Percentiles rank a stretch among this genome's conserved stretches.
Conservation (phyloP, 768 basidiomycete genomes). For the Phlebiopsis gigantea region DNA sequence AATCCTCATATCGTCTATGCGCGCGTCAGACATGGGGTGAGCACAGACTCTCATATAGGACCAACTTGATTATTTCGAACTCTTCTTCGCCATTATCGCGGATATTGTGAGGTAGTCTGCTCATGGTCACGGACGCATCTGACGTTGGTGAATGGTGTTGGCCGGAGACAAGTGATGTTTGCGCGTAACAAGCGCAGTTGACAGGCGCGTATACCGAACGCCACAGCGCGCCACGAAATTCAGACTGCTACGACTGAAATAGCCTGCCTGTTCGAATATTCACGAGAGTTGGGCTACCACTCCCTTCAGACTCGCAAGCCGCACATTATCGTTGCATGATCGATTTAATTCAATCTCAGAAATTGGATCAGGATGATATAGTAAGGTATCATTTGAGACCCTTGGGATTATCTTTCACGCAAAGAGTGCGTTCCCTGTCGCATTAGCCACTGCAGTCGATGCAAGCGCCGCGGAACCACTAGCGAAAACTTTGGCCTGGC, state of each 20-base stretch:
- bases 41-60: no score
- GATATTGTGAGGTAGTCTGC: not conserved
- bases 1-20: constrained; percentile 86
- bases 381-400: no score
- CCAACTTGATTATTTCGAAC: constrained; percentile 21
- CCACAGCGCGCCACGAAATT: not conserved
- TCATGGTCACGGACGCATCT: constrained; percentile 8
- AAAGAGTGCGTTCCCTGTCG: constrained; percentile 6
- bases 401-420: not conserved
- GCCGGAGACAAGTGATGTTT: not conserved
- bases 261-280: no score
- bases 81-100: constrained; percentile 16
- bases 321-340: no score
- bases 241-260: no score
- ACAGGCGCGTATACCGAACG: constrained; percentile 1
- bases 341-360: no score
- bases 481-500: constrained; percentile 55
- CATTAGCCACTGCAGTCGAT: not conserved
- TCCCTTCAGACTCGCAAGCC: no score
- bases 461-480: not conserved
- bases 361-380: no score
- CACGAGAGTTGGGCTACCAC: no score
- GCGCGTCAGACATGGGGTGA: not conserved
- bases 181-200: not conserved
- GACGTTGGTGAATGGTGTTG: not conserved